phyloP scores from a whole-genome alignment of 495 filamentous ascomycete genomes.

The Podospora tetraspora region DNA sequence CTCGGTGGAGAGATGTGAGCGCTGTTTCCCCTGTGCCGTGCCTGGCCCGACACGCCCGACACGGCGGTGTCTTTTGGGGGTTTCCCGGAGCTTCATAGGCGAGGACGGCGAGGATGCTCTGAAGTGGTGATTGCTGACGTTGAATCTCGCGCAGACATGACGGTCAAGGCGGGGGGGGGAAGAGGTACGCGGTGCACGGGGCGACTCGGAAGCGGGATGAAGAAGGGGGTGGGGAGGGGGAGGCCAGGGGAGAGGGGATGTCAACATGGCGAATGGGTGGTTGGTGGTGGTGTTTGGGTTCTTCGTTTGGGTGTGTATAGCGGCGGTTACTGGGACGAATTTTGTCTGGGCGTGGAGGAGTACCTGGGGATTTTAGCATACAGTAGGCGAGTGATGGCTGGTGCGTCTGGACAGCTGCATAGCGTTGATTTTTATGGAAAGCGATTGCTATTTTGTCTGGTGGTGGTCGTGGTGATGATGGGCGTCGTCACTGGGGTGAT shows the following conservation, averaged over 20 bases:
- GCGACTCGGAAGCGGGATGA: conserved; percentile 1
- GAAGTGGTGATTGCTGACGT: too few relatives aligned
- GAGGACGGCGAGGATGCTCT: too few relatives aligned
- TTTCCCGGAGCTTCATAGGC: too few relatives aligned
- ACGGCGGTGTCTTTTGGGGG: too few relatives aligned
- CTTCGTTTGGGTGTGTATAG: conserved; percentile 61
- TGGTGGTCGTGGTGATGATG: background rate
- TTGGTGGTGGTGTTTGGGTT: conserved; percentile 48
- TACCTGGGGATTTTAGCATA: too few relatives aligned
- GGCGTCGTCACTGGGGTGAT: background rate
- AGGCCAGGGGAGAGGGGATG: conserved; percentile 13
- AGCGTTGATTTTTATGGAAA: too few relatives aligned
- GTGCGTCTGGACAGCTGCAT: too few relatives aligned
- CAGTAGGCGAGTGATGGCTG: too few relatives aligned
- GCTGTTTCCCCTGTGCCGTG: too few relatives aligned
- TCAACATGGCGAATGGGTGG: conserved; percentile 59
- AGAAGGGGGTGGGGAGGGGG: background rate
- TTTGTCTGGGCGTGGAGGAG: conserved; percentile 54
- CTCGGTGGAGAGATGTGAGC: conserved; percentile 55
- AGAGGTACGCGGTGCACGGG: conserved; percentile 23
- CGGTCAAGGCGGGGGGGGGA: conserved; percentile 42
- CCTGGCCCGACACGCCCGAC: too few relatives aligned
- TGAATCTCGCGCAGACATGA: conserved; percentile 52
- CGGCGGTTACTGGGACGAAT: conserved; percentile 66
- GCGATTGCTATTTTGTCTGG: background rate